Conservation (phyloP, 148 eudicot genomes). For the Beta vulgaris region DNA sequence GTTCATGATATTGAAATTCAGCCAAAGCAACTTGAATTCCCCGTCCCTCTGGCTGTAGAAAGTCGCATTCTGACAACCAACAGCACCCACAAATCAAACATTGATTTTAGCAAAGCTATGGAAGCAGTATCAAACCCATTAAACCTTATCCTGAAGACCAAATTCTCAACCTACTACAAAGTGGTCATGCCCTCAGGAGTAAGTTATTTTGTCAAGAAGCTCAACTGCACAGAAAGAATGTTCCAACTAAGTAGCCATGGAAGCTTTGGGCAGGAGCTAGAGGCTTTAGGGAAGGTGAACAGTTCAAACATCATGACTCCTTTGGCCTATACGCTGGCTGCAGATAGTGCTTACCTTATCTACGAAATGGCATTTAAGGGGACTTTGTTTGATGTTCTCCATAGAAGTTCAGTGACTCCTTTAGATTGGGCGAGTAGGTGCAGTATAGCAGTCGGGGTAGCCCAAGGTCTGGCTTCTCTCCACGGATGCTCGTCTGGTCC, state of each 20-base stretch:
- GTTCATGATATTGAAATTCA: slow-evolving; percentile 33
- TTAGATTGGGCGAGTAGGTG: slow-evolving; percentile 85
- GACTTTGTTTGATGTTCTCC: slow-evolving; percentile 64
- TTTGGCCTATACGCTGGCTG: slow-evolving; percentile 63
- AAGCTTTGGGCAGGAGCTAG: slow-evolving; percentile 57
- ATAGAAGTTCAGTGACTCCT: slow-evolving; percentile 37
- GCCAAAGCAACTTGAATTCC: slow-evolving; percentile 29
- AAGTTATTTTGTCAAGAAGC: slow-evolving; percentile 70
- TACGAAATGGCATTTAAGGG: slow-evolving; percentile 60
- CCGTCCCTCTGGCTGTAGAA: slow-evolving; percentile 37
- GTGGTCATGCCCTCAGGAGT: slow-evolving; percentile 69
- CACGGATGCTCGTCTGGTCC: slow-evolving; percentile 68
- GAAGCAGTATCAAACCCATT: slow-evolving; percentile 46
- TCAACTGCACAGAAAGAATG: slow-evolving; percentile 65
- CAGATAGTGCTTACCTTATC: slow-evolving; percentile 62
- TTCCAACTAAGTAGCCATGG: slow-evolving; percentile 52
- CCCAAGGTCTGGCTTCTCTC: slow-evolving; percentile 76
- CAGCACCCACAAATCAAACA: slow-evolving; percentile 55
- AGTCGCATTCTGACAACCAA: slow-evolving; percentile 48
- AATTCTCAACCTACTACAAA: slow-evolving; percentile 68
- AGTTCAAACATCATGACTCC: slow-evolving; percentile 86
- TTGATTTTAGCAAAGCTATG: slow-evolving; percentile 69
- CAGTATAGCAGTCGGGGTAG: slow-evolving; percentile 75
- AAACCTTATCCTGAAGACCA: slow-evolving; percentile 46
- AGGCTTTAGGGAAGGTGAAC: slow-evolving; percentile 54